Percentiles rank a stretch among this genome's conserved stretches.
Evolutionary conservation across 2,329 filamentous ascomycete species (phyloP).

Genomic region (Plenodomus biglobosus): DNA sequence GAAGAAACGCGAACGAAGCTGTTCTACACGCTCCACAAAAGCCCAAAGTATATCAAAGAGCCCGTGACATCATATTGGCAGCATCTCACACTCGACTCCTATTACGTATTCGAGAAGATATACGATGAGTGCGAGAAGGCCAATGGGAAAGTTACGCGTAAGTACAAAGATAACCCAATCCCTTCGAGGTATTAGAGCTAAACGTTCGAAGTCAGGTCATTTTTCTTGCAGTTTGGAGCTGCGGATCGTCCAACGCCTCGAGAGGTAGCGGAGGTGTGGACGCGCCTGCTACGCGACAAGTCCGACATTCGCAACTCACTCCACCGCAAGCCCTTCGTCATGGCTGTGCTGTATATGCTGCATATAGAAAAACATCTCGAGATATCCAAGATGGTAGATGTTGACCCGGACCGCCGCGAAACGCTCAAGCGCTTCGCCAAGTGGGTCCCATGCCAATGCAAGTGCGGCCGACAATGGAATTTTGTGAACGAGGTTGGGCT

Average conservation of each 20-base stretch:
- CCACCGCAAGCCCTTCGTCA: slow-evolving; percentile 8
- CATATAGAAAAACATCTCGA: slow-evolving; percentile 4
- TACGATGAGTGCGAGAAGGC: slow-evolving; percentile 1
- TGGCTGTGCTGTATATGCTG: slow-evolving; percentile 7
- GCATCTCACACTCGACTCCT: slow-evolving; percentile 7
- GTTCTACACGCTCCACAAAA: slow-evolving; percentile 9
- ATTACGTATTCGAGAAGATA: slow-evolving; percentile 7
- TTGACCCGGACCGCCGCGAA: slow-evolving; percentile 6
- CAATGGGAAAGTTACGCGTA: slow-evolving; percentile 6
- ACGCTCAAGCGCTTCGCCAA: slow-evolving; percentile 7
- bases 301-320: neutral
- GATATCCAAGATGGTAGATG: neutral
- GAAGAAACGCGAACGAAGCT: slow-evolving; percentile 2
- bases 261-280: slow-evolving; percentile 4
- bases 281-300: slow-evolving; percentile 7
- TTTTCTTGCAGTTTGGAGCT: slow-evolving; percentile 6
- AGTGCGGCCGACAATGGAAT: slow-evolving; percentile 4
- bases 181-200: neutral
- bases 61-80: slow-evolving; percentile 5
- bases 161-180: neutral
- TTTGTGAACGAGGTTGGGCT: slow-evolving; percentile 7
- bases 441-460: slow-evolving; percentile 7
- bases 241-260: neutral
- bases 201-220: slow-evolving; percentile 1
- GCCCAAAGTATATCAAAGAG: slow-evolving; percentile 6